A percentile compares a stretch with the other conserved stretches of the same genome.
Conservation (phyloP, 352 stramenopile genomes). For the Blastocystis sp. region DNA sequence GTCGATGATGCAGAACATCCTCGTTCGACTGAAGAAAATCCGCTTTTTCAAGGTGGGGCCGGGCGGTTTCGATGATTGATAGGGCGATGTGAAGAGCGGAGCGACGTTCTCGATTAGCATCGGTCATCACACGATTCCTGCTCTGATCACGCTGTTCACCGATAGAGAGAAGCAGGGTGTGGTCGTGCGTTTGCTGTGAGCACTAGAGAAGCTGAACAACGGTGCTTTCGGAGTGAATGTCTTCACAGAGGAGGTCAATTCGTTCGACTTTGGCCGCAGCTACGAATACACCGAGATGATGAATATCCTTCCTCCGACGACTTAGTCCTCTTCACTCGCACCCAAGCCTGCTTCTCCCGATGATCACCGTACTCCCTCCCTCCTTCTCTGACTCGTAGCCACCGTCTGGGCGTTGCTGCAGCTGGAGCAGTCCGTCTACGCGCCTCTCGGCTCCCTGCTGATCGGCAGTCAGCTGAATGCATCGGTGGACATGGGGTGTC, state of each 20-base stretch:
- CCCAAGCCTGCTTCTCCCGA: background rate
- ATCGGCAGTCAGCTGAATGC: slow-evolving; percentile 75
- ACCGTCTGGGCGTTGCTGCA: slow-evolving; percentile 70
- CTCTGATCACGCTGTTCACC: slow-evolving; percentile 62
- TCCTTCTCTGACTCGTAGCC: background rate
- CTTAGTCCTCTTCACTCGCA: background rate
- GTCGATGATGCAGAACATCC: slow-evolving; percentile 67
- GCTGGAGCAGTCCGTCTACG: slow-evolving; percentile 71
- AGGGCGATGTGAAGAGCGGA: slow-evolving; percentile 68
- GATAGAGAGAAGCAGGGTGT: slow-evolving; percentile 10
- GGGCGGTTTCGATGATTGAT: background rate
- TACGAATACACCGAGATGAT: slow-evolving; percentile 67
- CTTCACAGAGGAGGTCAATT: slow-evolving; percentile 55
- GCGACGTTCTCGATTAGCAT: slow-evolving; percentile 73
- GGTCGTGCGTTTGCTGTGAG: background rate
- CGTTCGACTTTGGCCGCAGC: slow-evolving; percentile 67
- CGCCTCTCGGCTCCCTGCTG: slow-evolving; percentile 67
- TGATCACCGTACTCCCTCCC: background rate
- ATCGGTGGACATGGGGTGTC: slow-evolving; percentile 69
- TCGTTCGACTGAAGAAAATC: slow-evolving; percentile 69
- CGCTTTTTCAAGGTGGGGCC: slow-evolving; percentile 67
- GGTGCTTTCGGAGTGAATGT: slow-evolving; percentile 57
- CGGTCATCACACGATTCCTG: slow-evolving; percentile 73
- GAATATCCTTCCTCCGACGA: slow-evolving; percentile 3
- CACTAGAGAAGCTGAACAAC: background rate